Evolutionary conservation across 768 basidiomycete genomes (phyloP), one percentile per base, ranked within the genome.

Genomic region (Galerina sulciceps): DNA sequence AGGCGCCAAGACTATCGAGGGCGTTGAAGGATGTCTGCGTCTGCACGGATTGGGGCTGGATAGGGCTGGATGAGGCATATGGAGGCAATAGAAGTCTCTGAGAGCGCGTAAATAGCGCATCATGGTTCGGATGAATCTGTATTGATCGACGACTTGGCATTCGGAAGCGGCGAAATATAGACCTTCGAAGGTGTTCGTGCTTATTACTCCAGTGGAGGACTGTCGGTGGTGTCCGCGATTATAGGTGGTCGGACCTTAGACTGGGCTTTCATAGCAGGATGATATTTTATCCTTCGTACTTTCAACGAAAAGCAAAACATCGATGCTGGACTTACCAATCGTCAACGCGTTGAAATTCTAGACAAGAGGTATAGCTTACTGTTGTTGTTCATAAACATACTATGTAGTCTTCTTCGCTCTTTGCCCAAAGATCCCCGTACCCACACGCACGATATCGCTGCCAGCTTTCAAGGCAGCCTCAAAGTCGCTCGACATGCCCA

Each of bases 401-500:
- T 54, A 66, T 13, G 56, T 60, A 10, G 62, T 37, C 71, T 88
- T 91, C 73, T 81, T 82, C 37, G 79, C 77, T 58, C 95, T 77
- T 54, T 81, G 74, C 0, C 95, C 95, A 69, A 96, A 96, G 42
- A 98, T 94, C 15, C 88, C 86, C 3, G 93, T 94, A 2, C 96
- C 96, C 5, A 98, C 94, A 46, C 97, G 75, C 0, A 98, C 95
- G 45, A 94, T 85, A 67, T 93, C 88, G 65, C 93, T 91, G 1
- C 95, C 96, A 11, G 87, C 85, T 70, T 79, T 82, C 48, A 98
- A 73, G 4, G 96, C 97, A 26, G 87, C 85, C 70, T 90, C 92
- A 67, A 94, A 99, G 67, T 99, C 96, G 61, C 88, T 89, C 50
- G 94, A 96, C 96, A 98, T 98, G 6, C 96, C 96, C 95, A 97